phyloP scores from a whole-genome alignment of 2,329 filamentous ascomycete species.

The Hypoxylon sp. region DNA sequence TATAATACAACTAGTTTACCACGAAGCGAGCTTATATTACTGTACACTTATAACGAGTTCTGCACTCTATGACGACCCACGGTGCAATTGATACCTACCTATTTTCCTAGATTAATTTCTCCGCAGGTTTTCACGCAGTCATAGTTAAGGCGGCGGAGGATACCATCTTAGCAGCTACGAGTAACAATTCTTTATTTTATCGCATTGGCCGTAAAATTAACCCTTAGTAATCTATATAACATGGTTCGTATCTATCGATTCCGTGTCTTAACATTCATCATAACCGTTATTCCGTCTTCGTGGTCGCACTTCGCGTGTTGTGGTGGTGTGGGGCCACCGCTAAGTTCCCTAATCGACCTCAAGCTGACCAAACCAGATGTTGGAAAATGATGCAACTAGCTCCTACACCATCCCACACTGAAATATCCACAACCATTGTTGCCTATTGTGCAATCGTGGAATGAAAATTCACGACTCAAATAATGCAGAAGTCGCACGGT shows the following conservation, averaged over 20 bases:
- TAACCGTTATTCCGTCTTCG: neutral
- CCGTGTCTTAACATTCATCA: neutral
- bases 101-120: too few species aligned
- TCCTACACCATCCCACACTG: conserved; percentile 1
- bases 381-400: neutral
- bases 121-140: too few species aligned
- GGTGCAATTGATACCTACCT: too few species aligned
- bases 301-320: neutral
- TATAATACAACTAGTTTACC: too few species aligned
- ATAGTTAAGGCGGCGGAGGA: too few species aligned
- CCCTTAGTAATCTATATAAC: neutral
- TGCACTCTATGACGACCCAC: too few species aligned
- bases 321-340: neutral
- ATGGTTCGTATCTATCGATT: neutral
- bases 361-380: neutral
- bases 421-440: neutral
- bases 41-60: too few species aligned
- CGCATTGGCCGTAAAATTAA: neutral
- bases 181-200: too few species aligned
- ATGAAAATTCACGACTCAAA: conserved; percentile 29
- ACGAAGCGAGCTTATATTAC: too few species aligned
- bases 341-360: neutral
- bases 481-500: conserved; percentile 52
- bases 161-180: too few species aligned
- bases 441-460: neutral